A percentile compares a stretch with the other conserved stretches of the same genome.
These are phyloP conservation scores for Lyophyllum shimeji DNA, from an alignment of 768 basidiomycete genomes.

Conservation along the genomic window DNA sequence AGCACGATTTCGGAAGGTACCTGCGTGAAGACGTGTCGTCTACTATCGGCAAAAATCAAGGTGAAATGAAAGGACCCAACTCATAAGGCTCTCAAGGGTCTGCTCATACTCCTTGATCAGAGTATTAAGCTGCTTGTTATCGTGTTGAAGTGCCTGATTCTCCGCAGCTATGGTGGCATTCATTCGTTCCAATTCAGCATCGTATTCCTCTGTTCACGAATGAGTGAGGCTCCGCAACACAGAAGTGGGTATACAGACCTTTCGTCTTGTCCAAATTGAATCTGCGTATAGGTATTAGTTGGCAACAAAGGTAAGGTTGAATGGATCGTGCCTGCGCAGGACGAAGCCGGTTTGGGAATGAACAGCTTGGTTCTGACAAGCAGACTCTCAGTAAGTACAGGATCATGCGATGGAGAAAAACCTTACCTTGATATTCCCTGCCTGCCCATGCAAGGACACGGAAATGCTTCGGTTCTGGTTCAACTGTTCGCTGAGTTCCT, in stretches of 20 bases:
- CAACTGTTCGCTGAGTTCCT: conserved; percentile 83
- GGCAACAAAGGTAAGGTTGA: not conserved
- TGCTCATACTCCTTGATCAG: conserved; percentile 97
- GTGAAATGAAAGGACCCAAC: conserved; percentile 30
- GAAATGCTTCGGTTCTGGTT: conserved; percentile 75
- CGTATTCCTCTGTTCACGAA: conserved; percentile 72
- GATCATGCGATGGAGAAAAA: not conserved
- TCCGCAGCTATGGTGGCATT: conserved; percentile 76
- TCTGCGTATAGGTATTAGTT: conserved; percentile 31
- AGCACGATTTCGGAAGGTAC: conserved; percentile 81
- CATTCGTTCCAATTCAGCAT: conserved; percentile 88
- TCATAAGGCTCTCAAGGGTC: conserved; percentile 94
- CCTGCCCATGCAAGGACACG: conserved; percentile 67
- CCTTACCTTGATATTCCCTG: conserved; percentile 77
- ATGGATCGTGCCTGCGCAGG: conserved; percentile 61
- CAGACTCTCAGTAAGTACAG: not conserved
- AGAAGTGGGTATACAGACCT: conserved; percentile 43
- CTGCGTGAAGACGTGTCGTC: conserved; percentile 23
- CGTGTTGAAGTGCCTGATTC: conserved; percentile 83
- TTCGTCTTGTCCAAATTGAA: conserved; percentile 89
- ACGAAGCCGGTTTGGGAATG: conserved; percentile 94
- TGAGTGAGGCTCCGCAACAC: conserved; percentile 11
- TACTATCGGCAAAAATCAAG: conserved; percentile 1
- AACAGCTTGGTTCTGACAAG: conserved; percentile 73
- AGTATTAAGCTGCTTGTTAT: conserved; percentile 92